phyloP scores from a whole-genome alignment of 768 basidiomycete genomes.

The Macrolepiota fuliginosa region DNA sequence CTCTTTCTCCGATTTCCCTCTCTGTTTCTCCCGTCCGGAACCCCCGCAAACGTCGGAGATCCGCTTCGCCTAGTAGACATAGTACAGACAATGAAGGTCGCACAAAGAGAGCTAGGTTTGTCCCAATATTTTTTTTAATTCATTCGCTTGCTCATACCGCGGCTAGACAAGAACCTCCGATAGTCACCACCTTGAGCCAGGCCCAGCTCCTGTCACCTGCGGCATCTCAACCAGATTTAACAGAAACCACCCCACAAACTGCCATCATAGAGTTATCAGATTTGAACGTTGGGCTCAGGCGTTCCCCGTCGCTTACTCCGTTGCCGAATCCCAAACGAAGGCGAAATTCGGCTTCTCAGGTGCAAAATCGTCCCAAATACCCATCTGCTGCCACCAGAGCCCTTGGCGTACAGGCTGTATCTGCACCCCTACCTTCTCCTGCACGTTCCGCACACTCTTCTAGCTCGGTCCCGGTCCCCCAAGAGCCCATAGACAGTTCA shows the following conservation, averaged over 20 bases:
- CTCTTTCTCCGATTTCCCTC: too few relatives aligned
- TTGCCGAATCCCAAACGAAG: neutral
- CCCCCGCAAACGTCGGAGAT: too few relatives aligned
- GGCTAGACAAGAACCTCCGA: too few relatives aligned
- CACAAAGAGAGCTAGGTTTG: too few relatives aligned
- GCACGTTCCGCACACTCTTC: too few relatives aligned
- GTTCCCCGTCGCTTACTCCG: neutral
- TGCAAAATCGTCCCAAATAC: neutral
- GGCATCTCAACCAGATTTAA: neutral
- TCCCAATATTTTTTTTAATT: too few relatives aligned
- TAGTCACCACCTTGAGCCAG: neutral
- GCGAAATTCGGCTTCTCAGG: neutral
- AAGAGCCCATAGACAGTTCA: too few relatives aligned
- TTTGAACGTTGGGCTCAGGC: neutral
- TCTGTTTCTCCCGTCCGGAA: too few relatives aligned
- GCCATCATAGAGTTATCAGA: neutral
- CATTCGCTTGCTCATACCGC: too few relatives aligned
- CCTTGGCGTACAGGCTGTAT: constrained; percentile 1
- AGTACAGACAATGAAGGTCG: too few relatives aligned
- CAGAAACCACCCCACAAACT: neutral
- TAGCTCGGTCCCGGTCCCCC: too few relatives aligned
- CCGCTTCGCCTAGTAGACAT: too few relatives aligned
- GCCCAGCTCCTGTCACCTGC: neutral
- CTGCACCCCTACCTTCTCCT: constrained; percentile 6
- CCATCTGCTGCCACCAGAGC: neutral